Evolutionary conservation across 768 basidiomycete genomes (phyloP), one percentile per base, ranked within the genome.

Genomic region (Lactarius psammicola): DNA sequence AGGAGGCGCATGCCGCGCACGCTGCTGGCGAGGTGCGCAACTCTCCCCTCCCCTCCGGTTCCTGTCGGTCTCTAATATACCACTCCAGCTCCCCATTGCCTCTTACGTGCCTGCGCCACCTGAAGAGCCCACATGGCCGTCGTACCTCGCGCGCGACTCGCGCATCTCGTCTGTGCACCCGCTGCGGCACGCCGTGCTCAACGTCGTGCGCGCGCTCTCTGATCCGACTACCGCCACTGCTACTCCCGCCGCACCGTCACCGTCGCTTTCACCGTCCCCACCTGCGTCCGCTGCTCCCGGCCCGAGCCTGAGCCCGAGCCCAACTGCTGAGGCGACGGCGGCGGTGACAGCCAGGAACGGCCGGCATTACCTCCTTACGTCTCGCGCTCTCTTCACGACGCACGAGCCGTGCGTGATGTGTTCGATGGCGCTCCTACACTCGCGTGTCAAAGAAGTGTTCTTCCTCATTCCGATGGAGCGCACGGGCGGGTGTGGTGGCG

Each of bases 381-480:
- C 87, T 2, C 82, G 87, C 20, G 86, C 87, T 1, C 80, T 98
- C 30, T 98, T 98, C 79, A 85, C 87, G 60, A 93, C 94, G 11
- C 96, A 99, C 76, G 97, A 99, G 71, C 97, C 97, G 0, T 99
- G 97, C 71, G 84, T 99, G 63, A 94, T 98, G 93, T 99, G 97
- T 75, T 86, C 88, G 71, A 99, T 99, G 97, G 93, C 95, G 2
- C 78, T 98, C 26, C 78, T 97, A 7, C 97, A 99, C 76, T 95
- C 92, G 1, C 85, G 97, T n/a, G 93, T 98, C 63, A 89, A 90
- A 71, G 87, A 94, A 66, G 83, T 98, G 7, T 82, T 92, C 73
- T 87, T 88, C 72, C 73, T 98, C 38, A 73, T 84, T 30, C 84
- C 89, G 0, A 92, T 91, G 86, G 77, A 80, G 0, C 78, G 81